Percentiles rank a stretch among this genome's conserved stretches.
Evolutionary conservation across 1,284 basidiomycete species (phyloP).

Genomic region (Thecaphora frezii): DNA sequence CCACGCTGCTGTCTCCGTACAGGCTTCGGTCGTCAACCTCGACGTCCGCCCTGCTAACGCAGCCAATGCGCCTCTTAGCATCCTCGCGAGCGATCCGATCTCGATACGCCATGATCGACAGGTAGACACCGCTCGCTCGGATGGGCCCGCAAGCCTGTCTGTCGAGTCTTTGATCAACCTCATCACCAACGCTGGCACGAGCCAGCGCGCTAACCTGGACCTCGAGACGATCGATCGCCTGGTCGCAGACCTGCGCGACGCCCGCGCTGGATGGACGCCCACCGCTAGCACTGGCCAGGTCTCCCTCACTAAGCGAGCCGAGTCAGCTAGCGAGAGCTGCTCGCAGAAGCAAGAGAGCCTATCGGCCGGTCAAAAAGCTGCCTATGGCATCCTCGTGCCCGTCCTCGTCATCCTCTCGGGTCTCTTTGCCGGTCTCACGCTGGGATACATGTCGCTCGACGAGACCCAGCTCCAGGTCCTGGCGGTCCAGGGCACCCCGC

Average conservation of each 20-base stretch:
- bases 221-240: not conserved
- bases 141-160: not conserved
- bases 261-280: not conserved
- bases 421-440: constrained; percentile 73
- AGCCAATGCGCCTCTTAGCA: no score
- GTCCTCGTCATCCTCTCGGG: constrained; percentile 66
- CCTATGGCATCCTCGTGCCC: constrained; percentile 63
- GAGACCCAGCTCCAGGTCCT: constrained; percentile 87
- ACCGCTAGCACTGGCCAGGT: not conserved
- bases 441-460: constrained; percentile 90
- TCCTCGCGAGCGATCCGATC: no score
- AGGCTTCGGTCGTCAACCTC: no score
- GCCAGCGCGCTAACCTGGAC: not conserved
- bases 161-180: not conserved
- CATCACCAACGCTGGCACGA: not conserved
- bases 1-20: no score
- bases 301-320: not conserved
- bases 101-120: not conserved
- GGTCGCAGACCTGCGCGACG: not conserved
- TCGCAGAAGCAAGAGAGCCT: constrained; percentile 18
- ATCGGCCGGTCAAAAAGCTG: constrained; percentile 28
- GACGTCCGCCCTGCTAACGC: not conserved
- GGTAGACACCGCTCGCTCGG: not conserved
- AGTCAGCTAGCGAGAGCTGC: not conserved
- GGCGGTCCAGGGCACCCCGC: constrained; percentile 77